Evolutionary conservation across 1,139 yeast genomes (phyloP), one percentile per base, ranked within the genome.

Genomic region (Tardiomyces digboiensis): DNA sequence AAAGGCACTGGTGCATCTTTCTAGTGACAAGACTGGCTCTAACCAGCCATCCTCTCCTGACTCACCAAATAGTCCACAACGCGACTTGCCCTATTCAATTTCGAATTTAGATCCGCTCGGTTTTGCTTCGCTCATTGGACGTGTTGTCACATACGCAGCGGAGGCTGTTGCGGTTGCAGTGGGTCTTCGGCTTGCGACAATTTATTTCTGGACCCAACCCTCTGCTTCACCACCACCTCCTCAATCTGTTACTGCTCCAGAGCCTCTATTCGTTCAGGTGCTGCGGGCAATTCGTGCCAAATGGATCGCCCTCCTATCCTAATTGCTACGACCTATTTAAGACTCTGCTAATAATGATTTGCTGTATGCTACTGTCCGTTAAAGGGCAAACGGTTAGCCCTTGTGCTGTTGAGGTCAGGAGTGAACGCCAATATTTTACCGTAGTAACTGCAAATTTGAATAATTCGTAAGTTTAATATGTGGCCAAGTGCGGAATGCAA

Each of bases 31-130:
- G 33, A n/a, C 21, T 41, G 33, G 29, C 19, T 13, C 26, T 7
- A 19, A 7, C 33, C 33, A 26, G 14, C n/a, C n/a, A n/a, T 5
- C 33, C 16, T 26, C 33, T n/a, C 33, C 33, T 3, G 33, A 26
- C 8, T 8, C 26, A 12, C 2, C 42, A 39, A 22, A 39, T 39
- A 26, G 42, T 39, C 20, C 26, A 23, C 16, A 39, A 33, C 40
- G 16, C 40, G 18, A 29, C n/a, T 44, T 53, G n/a, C 53, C 61
- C 6, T 43, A 47, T 20, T 55, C 61, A 8, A 54, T 58, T 21
- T 39, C 47, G 29, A 52, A 57, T 41, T 33, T 51, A 19, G 62
- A 58, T 42, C 62, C 62, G 7, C 46, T 58, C 29, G 53, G 53
- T 26, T 43, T 58, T 16, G 33, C 33, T 4, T 26, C 33, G 5